These are phyloP conservation scores for Auriculariales sp. DNA, from an alignment of 768 basidiomycete species.

Conservation along the genomic window DNA sequence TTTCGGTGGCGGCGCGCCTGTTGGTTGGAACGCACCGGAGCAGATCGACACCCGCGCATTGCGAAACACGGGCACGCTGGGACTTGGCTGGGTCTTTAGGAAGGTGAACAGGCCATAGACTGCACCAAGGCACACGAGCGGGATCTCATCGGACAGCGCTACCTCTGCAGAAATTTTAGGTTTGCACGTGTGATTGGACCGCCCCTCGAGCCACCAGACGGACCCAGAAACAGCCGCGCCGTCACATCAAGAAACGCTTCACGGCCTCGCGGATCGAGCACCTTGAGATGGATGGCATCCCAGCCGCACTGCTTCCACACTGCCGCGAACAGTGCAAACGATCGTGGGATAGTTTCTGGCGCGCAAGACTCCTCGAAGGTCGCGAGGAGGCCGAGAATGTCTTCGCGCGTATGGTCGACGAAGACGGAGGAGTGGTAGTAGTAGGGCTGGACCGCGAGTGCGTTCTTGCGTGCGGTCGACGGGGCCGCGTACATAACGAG, in stretches of 20 bases:
- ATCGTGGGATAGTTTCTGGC: slow-evolving; percentile 15
- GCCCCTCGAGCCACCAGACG: slow-evolving; percentile 7
- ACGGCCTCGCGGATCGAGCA: slow-evolving; percentile 52
- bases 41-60: slow-evolving; percentile 47
- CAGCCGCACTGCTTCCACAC: slow-evolving; percentile 58
- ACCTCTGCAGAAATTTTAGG: slow-evolving; percentile 30
- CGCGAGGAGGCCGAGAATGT: slow-evolving; percentile 40
- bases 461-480: slow-evolving; percentile 38
- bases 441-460: slow-evolving; percentile 49
- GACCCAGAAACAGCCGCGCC: slow-evolving; percentile 54
- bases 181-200: neutral
- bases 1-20: neutral
- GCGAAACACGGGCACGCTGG: slow-evolving; percentile 34
- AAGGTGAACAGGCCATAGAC: slow-evolving; percentile 62
- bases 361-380: slow-evolving; percentile 37
- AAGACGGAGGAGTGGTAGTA: slow-evolving; percentile 73
- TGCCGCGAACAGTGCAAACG: slow-evolving; percentile 57
- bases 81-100: slow-evolving; percentile 48
- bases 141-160: slow-evolving; percentile 31
- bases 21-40: slow-evolving; percentile 28
- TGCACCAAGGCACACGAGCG: slow-evolving; percentile 41
- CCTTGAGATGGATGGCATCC: slow-evolving; percentile 63
- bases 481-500: slow-evolving; percentile 30
- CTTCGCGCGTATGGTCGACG: slow-evolving; percentile 46
- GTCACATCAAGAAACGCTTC: slow-evolving; percentile 46